Conservation (phyloP, 2,329 filamentous ascomycete genomes). For the Diaporthe sp. region DNA sequence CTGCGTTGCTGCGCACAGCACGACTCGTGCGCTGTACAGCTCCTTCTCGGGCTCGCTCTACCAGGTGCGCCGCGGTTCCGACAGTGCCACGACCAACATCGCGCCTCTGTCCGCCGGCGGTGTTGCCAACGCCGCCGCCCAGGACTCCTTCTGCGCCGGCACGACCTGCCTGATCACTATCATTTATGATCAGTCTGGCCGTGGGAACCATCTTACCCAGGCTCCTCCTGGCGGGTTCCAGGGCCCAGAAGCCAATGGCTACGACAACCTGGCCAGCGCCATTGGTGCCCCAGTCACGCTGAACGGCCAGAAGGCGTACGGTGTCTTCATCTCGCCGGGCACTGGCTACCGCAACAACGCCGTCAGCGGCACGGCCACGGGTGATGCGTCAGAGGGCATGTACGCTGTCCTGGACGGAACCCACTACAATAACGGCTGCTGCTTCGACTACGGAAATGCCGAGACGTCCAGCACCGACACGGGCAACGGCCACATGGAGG, state of each 20-base stretch:
- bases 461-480: constrained; percentile 65
- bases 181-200: constrained; percentile 76
- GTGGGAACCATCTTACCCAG: constrained; percentile 72
- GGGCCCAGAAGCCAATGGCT: constrained; percentile 68
- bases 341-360: constrained; percentile 73
- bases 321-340: constrained; percentile 71
- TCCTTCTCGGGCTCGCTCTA: constrained; percentile 67
- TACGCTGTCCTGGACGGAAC: constrained; percentile 72
- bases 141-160: constrained; percentile 70
- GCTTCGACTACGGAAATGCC: constrained; percentile 70
- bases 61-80: constrained; percentile 68
- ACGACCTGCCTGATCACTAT: constrained; percentile 74
- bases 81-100: constrained; percentile 61
- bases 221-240: constrained; percentile 69
- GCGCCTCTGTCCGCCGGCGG: constrained; percentile 68
- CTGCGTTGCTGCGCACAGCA: constrained; percentile 75
- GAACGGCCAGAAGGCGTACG: constrained; percentile 72
- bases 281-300: constrained; percentile 72
- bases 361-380: constrained; percentile 64
- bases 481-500: constrained; percentile 76
- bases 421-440: constrained; percentile 69
- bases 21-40: constrained; percentile 72
- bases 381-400: constrained; percentile 69
- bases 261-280: constrained; percentile 71
- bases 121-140: constrained; percentile 70